Conservation (phyloP, 78 protist species). For the Chrysochromulina parva region DNA sequence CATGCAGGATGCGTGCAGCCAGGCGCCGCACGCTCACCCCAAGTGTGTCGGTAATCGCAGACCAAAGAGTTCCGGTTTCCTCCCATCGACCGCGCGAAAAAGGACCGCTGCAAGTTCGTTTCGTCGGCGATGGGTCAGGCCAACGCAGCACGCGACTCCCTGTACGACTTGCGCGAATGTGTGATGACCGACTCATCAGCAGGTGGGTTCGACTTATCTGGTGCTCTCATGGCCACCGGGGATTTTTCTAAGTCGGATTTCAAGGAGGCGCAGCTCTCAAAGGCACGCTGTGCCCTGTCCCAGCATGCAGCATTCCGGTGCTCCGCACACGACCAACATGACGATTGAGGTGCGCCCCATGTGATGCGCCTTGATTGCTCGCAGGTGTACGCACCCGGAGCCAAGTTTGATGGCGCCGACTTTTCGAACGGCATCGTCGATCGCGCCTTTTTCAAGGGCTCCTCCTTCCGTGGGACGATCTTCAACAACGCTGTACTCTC, state of each 20-base stretch:
- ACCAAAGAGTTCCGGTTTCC: neutral
- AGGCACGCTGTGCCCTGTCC: neutral
- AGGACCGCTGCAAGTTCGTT: conserved; percentile 29
- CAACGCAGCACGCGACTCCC: conserved; percentile 38
- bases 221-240: conserved; percentile 29
- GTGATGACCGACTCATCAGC: neutral
- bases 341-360: neutral
- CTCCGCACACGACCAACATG: neutral
- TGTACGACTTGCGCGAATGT: conserved; percentile 44
- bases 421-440: conserved; percentile 41
- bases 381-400: conserved; percentile 32
- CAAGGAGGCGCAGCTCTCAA: conserved; percentile 39
- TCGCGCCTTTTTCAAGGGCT: conserved; percentile 27
- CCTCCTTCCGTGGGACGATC: conserved; percentile 11
- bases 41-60: no score
- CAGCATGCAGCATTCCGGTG: neutral
- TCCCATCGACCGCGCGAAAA: neutral
- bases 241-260: neutral
- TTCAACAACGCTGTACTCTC: conserved; percentile 39
- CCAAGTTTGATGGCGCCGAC: conserved; percentile 48
- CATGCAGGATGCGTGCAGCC: no score
- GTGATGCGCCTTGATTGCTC: neutral
- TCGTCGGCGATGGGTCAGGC: conserved; percentile 35
- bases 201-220: conserved; percentile 20
- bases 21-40: no score